Evolutionary conservation across 2,329 filamentous ascomycete genomes (phyloP).

Genomic region (Aureobasidium uvarum): DNA sequence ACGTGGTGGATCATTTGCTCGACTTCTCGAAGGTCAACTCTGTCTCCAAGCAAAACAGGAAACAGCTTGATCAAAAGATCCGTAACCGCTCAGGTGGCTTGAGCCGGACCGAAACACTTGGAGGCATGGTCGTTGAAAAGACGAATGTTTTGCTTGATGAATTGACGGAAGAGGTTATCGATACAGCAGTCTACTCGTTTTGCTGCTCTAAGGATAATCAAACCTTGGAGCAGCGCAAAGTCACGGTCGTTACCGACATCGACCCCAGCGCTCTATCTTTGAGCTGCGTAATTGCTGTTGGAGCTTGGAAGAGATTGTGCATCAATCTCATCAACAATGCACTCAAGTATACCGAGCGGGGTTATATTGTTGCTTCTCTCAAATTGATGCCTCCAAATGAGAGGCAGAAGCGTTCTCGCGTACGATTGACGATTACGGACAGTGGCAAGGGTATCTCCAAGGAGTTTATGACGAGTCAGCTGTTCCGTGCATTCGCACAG

Average conservation of each 20-base stretch:
- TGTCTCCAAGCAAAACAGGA: conserved; percentile 9
- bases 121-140: conserved; percentile 20
- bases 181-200: conserved; percentile 20
- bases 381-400: conserved; percentile 17
- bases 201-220: conserved; percentile 10
- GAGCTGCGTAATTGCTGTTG: conserved; percentile 13
- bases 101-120: conserved; percentile 8
- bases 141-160: conserved; percentile 14
- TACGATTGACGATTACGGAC: conserved; percentile 50
- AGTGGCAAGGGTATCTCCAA: conserved; percentile 65
- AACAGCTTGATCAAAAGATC: neutral
- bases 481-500: conserved; percentile 39
- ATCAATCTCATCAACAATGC: conserved; percentile 41
- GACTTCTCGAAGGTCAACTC: conserved; percentile 44
- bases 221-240: conserved; percentile 13
- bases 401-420: conserved; percentile 10
- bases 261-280: conserved; percentile 13
- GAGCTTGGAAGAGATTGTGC: conserved; percentile 31
- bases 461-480: conserved; percentile 49
- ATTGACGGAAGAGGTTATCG: conserved; percentile 14
- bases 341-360: conserved; percentile 46
- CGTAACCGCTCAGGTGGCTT: conserved; percentile 10
- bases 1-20: conserved; percentile 40
- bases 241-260: conserved; percentile 17
- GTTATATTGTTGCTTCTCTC: conserved; percentile 36